A percentile compares a stretch with the other conserved stretches of the same genome.
These are phyloP conservation scores for Capsicum rhomboideum DNA, from an alignment of 257 asterid genomes.

Conservation along the genomic window DNA sequence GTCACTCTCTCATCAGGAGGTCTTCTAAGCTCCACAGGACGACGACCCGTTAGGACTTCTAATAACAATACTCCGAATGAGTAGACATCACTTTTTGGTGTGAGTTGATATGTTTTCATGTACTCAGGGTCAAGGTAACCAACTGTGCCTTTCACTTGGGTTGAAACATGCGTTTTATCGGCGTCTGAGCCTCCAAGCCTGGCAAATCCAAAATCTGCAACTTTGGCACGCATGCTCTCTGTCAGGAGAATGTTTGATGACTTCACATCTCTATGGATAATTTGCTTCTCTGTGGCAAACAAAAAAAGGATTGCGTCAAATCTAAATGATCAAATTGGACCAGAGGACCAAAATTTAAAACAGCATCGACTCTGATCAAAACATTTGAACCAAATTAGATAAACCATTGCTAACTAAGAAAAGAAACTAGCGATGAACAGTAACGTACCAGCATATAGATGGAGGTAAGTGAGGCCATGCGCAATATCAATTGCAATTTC, in stretches of 20 bases:
- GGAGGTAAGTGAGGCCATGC: conserved; percentile 92
- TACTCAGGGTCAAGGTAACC: conserved; percentile 99
- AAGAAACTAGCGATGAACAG: conserved; percentile 2
- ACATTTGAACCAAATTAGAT: neutral
- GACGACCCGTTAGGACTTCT: conserved; percentile 88
- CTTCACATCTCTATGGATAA: conserved; percentile 96
- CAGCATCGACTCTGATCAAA: neutral
- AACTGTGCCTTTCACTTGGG: conserved; percentile 94
- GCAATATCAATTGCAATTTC: conserved; percentile 90
- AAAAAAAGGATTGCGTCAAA: neutral
- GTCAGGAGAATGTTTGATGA: conserved; percentile 93
- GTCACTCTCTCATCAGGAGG: conserved; percentile 72
- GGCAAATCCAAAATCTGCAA: conserved; percentile 97
- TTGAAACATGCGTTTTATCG: conserved; percentile 69
- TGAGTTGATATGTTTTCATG: conserved; percentile 86
- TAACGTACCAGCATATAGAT: conserved; percentile 75
- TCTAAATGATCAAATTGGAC: neutral
- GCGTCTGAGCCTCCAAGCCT: conserved; percentile 66
- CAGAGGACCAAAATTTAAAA: neutral
- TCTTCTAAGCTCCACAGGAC: conserved; percentile 81
- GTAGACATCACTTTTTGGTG: conserved; percentile 86
- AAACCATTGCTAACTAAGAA: neutral
- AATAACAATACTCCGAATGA: conserved; percentile 79
- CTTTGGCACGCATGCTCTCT: conserved; percentile 86
- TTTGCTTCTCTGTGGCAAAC: conserved; percentile 73